Evolutionary conservation across 139 green algal species (phyloP), one percentile per base, ranked within the genome.

Genomic region (Chlorokybus atmophyticus): DNA sequence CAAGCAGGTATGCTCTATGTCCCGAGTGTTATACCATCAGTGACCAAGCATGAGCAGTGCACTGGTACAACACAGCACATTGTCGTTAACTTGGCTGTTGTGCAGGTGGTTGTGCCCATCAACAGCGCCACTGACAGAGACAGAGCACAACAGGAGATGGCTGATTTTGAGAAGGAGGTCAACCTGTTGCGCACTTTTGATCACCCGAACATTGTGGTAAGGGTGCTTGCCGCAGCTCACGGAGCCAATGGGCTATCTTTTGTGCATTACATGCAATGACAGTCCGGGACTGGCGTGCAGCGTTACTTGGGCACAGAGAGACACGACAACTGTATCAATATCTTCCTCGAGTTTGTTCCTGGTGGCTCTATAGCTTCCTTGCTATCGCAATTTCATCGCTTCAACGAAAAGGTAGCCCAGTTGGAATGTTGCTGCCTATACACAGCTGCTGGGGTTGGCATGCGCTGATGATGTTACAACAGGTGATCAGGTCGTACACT

Each of bases 341-440:
- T 98, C 61, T 96, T 98, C 62, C 71, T 97, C 29, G 90, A 98
- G 77, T 96, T 85, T 51, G 87, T 94, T 10, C 75, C 86, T 2
- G 90, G 90, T 8, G 90, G 90, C 25, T 93, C 85, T 40, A 94
- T 98, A 21, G 78, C 85, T 14, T 80, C 64, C 25, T 76, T 95
- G 64, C 71, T 97, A 6, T 62, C 76, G 48, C 85, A 83, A 41
- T 96, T 94, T 53, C 63, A 64, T 1, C 26, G 23, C 29, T 76
- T 76, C 64, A 53, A 28, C 19, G 68, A 76, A 25, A 50, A 58
- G 57, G 63, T 44, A 44, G 17, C 14, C 17, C 17, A n/a, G n/a
- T n/a, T n/a, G n/a, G 7, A 59, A 14, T 10, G 47, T 29, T 17
- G 39, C 39, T 47, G 17, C 19, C 39, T 47, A 17, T 19, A 47